Base-by-base conservation (phyloP, 2,329 filamentous ascomycete genomes). In the Leptodontidium sp. region DNA sequence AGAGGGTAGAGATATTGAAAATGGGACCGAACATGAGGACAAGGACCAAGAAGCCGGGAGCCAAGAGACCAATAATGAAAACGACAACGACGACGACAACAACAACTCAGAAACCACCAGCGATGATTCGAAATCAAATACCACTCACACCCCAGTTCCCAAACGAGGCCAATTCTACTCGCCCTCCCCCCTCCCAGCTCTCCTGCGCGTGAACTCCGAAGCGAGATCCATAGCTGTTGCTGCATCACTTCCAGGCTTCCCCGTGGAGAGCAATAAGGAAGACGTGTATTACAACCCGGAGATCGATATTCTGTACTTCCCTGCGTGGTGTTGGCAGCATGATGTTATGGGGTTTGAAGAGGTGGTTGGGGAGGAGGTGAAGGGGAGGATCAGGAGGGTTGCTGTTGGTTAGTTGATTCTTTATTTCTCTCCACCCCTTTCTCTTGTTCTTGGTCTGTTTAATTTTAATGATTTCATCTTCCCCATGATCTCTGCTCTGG, bases 231-330 rank as follows among this genome's bases (percentile, higher is more conserved):
- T 58, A 21, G 55, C 55, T 40, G n/a, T 58, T 6, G 55, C 55
- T 14, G 55, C 32, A 12, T 9, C 35, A 17, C 11, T 58, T 7
- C 35, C 35, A 40, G 32, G 35, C 15, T 58, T 58, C n/a, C 55
- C 55, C 2, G 11, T 24, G 3, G 5, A 17, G 6, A 40, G 32
- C 15, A 58, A 58, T 9, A 6, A 58, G 55, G 17, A 58, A 40
- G 55, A 58, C 14, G 55, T 58, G n/a, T 58, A 40, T 24, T 58
- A 58, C 11, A 58, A 58, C 11, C 17, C 55, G 6, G 55, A 58
- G 4, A 58, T 58, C 35, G 55, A 58, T 43, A 58, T 40, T 8
- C 14, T 58, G 32, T 58, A 12, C 7, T 58, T 58, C 55, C 55
- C 55, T 6, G 55, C 55, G 35, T 38, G 55, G 12, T 58, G 55